These are phyloP conservation scores for Torrubiella hemipterigena DNA, from an alignment of 2,329 filamentous ascomycete genomes.

Conservation along the genomic window DNA sequence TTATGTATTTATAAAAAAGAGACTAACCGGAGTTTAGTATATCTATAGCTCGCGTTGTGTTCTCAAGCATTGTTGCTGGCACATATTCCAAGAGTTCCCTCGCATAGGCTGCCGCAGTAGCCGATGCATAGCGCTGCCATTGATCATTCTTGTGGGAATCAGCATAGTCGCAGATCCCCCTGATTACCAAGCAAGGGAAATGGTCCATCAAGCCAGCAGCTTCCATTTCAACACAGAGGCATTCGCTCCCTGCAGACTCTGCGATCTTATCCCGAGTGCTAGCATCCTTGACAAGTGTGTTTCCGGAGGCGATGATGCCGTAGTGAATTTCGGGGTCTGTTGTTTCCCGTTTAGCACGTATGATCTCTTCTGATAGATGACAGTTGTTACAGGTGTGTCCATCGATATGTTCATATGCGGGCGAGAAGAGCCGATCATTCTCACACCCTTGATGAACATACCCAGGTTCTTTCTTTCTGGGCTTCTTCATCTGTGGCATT, in stretches of 20 bases:
- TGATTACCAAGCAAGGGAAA: slow-evolving; percentile 18
- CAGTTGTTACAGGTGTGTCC: slow-evolving; percentile 6
- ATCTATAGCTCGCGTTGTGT: too few species aligned
- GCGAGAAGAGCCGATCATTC: slow-evolving; percentile 9
- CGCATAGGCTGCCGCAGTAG: slow-evolving; percentile 15
- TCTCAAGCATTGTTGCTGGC: too few species aligned
- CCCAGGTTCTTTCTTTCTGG: slow-evolving; percentile 1
- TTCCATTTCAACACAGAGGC: slow-evolving; percentile 14
- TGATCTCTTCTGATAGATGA: background rate
- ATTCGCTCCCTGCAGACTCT: background rate
- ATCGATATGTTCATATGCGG: slow-evolving; percentile 2
- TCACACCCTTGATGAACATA: slow-evolving; percentile 8
- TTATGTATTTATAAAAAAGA: too few species aligned
- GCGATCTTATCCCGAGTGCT: slow-evolving; percentile 6
- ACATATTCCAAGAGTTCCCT: slow-evolving; percentile 7
- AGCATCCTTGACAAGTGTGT: slow-evolving; percentile 9
- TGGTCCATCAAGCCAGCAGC: slow-evolving; percentile 11
- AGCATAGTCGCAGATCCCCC: slow-evolving; percentile 23
- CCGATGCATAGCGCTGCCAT: slow-evolving; percentile 22
- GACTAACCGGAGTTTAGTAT: too few species aligned
- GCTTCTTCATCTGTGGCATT: slow-evolving; percentile 4
- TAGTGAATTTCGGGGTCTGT: slow-evolving; percentile 10
- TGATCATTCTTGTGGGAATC: slow-evolving; percentile 23
- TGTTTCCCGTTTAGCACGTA: slow-evolving; percentile 1
- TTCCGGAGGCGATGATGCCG: slow-evolving; percentile 13